A percentile compares a stretch with the other conserved stretches of the same genome.
Conservation (phyloP, 495 filamentous ascomycete species). For the Hyaloscypha bicolor region DNA sequence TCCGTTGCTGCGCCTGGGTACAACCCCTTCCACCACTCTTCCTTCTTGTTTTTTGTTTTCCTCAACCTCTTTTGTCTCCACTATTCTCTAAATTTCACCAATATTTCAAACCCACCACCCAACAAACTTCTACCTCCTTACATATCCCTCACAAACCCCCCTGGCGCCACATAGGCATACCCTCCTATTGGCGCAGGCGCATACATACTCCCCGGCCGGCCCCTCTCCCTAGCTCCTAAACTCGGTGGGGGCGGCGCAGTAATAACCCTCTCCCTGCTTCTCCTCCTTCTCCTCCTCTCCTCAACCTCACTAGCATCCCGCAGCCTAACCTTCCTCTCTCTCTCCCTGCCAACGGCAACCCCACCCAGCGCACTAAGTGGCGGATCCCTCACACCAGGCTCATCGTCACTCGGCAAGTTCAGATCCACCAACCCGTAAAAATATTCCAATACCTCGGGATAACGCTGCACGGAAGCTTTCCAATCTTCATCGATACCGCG, state of each 20-base stretch:
- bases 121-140: not conserved
- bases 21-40: not conserved
- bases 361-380: constrained; percentile 53
- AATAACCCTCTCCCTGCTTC: constrained; percentile 19
- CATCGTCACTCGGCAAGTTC: constrained; percentile 56
- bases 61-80: not conserved
- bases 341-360: constrained; percentile 10
- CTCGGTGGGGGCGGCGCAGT: constrained; percentile 20
- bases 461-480: constrained; percentile 66
- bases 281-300: constrained; percentile 15
- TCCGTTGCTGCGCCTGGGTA: not conserved
- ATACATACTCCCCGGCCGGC: constrained; percentile 13
- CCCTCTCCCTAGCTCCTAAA: constrained; percentile 9
- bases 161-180: constrained; percentile 22
- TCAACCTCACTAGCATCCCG: constrained; percentile 20
- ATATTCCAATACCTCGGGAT: constrained; percentile 75
- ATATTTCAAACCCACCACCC: not conserved
- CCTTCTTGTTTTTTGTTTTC: not conserved
- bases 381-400: constrained; percentile 55
- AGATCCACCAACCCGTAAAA: constrained; percentile 67
- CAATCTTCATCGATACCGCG: constrained; percentile 75
- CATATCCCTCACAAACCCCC: not conserved
- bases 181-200: constrained; percentile 11
- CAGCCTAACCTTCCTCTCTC: constrained; percentile 30
- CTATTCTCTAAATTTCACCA: not conserved